Percentiles rank a stretch among this genome's conserved stretches.
phyloP scores from a whole-genome alignment of 345 rosid genomes.

The Hibiscus syriacus region DNA sequence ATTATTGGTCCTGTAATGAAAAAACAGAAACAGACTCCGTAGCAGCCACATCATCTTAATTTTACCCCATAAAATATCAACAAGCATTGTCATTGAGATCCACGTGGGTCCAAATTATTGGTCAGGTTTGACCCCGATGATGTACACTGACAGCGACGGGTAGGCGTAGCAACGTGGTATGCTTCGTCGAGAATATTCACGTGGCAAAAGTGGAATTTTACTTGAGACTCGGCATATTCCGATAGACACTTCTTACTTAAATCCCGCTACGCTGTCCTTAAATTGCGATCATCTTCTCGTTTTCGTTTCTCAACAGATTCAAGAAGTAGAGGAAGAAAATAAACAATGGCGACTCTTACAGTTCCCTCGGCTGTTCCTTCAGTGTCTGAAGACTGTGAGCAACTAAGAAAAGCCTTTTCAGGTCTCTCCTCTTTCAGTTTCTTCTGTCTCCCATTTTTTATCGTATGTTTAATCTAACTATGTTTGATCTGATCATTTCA shows the following conservation, averaged over 20 bases:
- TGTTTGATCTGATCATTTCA: not conserved
- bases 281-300: not conserved
- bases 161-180: not conserved
- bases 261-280: not conserved
- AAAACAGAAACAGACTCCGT: no score
- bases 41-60: not conserved
- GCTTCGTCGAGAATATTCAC: not conserved
- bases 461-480: not conserved
- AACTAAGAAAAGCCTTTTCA: slow-evolving; percentile 52
- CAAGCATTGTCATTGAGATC: not conserved
- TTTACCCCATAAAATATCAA: not conserved
- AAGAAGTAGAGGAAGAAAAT: not conserved
- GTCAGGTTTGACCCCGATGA: not conserved
- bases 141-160: not conserved
- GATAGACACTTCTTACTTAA: not conserved
- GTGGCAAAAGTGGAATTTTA: slow-evolving; percentile 19
- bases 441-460: not conserved
- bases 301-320: slow-evolving; percentile 24
- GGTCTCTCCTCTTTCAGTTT: slow-evolving; percentile 45
- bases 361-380: slow-evolving; percentile 45
- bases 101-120: not conserved
- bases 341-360: slow-evolving; percentile 49
- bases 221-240: slow-evolving; percentile 16
- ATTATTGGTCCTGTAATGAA: no score
- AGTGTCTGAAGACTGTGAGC: slow-evolving; percentile 58